phyloP scores from a whole-genome alignment of 768 basidiomycete genomes.

The Pleurotus pulmonarius region DNA sequence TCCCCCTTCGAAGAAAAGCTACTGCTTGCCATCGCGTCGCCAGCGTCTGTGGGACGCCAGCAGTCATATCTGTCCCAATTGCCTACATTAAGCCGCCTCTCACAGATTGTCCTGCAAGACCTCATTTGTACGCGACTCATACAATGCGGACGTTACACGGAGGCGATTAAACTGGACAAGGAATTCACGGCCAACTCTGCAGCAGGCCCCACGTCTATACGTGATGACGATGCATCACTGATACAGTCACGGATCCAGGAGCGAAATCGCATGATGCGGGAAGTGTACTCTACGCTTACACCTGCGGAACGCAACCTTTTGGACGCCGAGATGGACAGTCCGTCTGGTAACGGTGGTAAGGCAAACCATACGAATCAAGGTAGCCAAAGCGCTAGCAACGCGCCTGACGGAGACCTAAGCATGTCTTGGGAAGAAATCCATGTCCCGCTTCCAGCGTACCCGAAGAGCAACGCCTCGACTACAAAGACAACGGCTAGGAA shows the following conservation, averaged over 20 bases:
- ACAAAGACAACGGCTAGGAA: background rate
- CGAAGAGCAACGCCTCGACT: background rate
- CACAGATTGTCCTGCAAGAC: constrained; percentile 61
- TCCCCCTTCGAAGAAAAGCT: constrained; percentile 59
- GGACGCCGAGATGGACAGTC: constrained; percentile 52
- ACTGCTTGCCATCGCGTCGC: constrained; percentile 54
- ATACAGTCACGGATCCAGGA: constrained; percentile 38
- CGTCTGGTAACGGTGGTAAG: constrained; percentile 5
- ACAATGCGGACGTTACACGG: constrained; percentile 62
- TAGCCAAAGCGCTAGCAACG: constrained; percentile 7
- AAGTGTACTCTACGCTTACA: constrained; percentile 62
- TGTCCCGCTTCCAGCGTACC: background rate
- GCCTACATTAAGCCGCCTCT: constrained; percentile 26
- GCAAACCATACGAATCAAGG: constrained; percentile 4
- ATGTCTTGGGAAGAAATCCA: constrained; percentile 14
- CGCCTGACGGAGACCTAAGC: constrained; percentile 15
- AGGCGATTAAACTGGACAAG: constrained; percentile 76
- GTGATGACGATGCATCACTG: constrained; percentile 23
- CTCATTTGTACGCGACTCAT: constrained; percentile 77
- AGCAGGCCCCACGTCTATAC: constrained; percentile 5
- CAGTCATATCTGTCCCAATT: constrained; percentile 3
- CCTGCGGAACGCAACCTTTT: constrained; percentile 58
- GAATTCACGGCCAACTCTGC: constrained; percentile 46
- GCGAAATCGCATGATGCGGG: constrained; percentile 68
- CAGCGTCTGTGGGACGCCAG: constrained; percentile 40